These are phyloP conservation scores for Phialocephala sp. DNA, from an alignment of 2,329 filamentous ascomycete genomes.

Conservation along the genomic window DNA sequence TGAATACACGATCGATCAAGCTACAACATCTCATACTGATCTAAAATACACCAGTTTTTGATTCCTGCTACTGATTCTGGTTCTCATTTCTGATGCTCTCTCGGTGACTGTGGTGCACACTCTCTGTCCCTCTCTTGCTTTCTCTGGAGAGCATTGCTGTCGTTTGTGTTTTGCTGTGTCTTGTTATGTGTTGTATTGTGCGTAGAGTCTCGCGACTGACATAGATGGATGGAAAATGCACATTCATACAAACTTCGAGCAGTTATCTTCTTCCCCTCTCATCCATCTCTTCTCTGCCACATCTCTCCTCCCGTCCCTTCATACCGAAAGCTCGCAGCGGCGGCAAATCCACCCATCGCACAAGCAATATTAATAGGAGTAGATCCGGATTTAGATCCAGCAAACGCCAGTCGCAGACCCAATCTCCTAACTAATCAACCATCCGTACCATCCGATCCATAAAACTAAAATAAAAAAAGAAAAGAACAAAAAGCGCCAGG, in stretches of 20 bases:
- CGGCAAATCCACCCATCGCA: no score
- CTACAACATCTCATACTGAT: no score
- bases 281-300: no score
- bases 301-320: background rate
- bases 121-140: no score
- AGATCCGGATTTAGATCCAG: background rate
- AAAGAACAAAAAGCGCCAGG: background rate
- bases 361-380: background rate
- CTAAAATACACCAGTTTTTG: no score
- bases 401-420: background rate
- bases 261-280: background rate
- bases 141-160: background rate
- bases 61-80: no score
- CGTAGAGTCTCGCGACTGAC: no score
- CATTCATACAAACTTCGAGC: background rate
- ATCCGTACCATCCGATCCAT: background rate
- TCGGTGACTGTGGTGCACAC: no score
- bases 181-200: no score
- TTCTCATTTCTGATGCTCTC: no score
- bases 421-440: slow-evolving; percentile 3
- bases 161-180: background rate
- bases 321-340: background rate
- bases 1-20: no score
- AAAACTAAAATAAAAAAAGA: background rate
- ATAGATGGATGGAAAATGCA: background rate